phyloP scores from a whole-genome alignment of 2,329 filamentous ascomycete genomes.

The Endocalyx cinctus region DNA sequence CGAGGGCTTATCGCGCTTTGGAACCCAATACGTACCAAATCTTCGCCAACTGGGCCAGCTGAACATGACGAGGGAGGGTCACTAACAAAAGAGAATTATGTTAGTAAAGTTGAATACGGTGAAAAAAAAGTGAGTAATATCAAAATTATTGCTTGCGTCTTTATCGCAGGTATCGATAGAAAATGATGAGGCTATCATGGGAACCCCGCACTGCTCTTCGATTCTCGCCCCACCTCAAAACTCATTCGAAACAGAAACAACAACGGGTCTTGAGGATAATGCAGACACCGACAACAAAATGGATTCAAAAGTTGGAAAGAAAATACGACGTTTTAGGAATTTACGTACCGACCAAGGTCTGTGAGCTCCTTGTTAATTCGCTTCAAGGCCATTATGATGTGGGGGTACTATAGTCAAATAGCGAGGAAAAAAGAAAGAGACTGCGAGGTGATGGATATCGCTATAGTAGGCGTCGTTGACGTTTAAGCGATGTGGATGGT shows the following conservation, averaged over 20 bases:
- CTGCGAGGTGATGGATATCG: constrained; percentile 9
- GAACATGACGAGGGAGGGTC: constrained; percentile 99
- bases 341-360: constrained; percentile 80
- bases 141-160: no score
- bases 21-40: constrained; percentile 67
- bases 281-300: constrained; percentile 10
- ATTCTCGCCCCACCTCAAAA: no score
- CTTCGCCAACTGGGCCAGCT: constrained; percentile 92
- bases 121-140: no score
- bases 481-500: no score
- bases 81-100: constrained; percentile 50
- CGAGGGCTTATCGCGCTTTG: constrained; percentile 29
- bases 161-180: no score
- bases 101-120: no score
- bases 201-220: no score
- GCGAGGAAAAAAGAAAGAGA: constrained; percentile 17
- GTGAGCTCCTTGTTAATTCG: constrained; percentile 92
- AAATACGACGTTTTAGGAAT: no score
- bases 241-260: no score
- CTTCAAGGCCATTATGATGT: constrained; percentile 73
- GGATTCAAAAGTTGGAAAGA: constrained; percentile 3
- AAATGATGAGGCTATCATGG: no score
- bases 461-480: constrained; percentile 10
- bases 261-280: no score
- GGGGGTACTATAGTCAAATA: no score